Evolutionary conservation across 2,329 filamentous ascomycete species (phyloP), one percentile per base, ranked within the genome.

Genomic region (Leptographium radiaticola): DNA sequence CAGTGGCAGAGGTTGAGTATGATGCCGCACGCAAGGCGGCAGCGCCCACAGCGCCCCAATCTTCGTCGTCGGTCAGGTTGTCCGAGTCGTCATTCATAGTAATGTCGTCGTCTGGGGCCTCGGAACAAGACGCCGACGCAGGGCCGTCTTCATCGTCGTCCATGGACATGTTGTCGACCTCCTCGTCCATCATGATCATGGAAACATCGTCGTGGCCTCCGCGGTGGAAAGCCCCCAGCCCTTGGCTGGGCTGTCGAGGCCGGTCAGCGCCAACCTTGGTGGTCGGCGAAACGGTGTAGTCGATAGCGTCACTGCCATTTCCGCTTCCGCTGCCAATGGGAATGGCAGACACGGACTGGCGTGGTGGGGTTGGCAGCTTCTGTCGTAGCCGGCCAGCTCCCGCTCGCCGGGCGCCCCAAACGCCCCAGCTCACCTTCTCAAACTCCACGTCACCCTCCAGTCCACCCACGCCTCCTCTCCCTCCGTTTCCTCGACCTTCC

Each of bases 371-470:
- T 15, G 44, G n/a, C 49, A 33, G 52, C 36, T 40, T 51, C 47
- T 51, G 38, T 63, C 68, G 66, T 65, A 66, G 64, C 60, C 62
- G 72, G 13, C 65, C 67, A 63, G 61, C 62, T 71, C 66, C 66
- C 73, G 65, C 60, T 66, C 81, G 77, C 65, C 83, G 83, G 57
- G 90, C 93, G 68, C 94, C 87, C 91, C 91, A 98, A 60, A 89
- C 83, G 56, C 93, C 93, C 91, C 91, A 97, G 64, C 91, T 91
- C 56, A 96, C 89, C 75, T 97, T 97, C 68, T 94, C 87, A 65
- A 95, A 97, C 65, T 84, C 77, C 62, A 93, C 84, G 61, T 88
- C 83, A 60, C 84, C 83, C 58, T 83, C 75, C 57, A 78, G 66
- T 54, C 79, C 79, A 57, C 81, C 80, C 56, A 55, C 43, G 16